These are phyloP conservation scores for Kalmusia sp. DNA, from an alignment of 2,329 filamentous ascomycete genomes.

Conservation along the genomic window DNA sequence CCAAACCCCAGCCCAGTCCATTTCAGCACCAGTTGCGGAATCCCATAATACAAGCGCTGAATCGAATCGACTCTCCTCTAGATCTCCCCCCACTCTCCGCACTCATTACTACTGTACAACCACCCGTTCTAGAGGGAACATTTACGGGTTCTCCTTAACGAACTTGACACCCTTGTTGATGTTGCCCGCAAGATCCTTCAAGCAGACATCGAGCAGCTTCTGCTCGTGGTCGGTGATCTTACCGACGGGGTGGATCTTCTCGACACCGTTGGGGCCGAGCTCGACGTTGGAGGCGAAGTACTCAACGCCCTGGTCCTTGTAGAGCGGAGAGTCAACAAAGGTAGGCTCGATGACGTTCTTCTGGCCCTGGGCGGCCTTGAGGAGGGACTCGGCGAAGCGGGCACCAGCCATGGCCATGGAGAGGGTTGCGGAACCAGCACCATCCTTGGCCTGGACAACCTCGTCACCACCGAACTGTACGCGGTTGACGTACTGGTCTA, in stretches of 20 bases:
- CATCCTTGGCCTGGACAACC: constrained; percentile 99
- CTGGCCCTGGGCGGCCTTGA: constrained; percentile 91
- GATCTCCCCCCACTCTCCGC: constrained; percentile 7
- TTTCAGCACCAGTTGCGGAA: constrained; percentile 21
- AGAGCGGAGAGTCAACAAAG: constrained; percentile 95
- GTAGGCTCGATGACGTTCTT: constrained; percentile 95
- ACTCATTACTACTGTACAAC: constrained; percentile 40
- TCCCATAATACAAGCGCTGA: constrained; percentile 27
- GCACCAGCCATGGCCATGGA: constrained; percentile 98
- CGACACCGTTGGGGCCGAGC: constrained; percentile 94
- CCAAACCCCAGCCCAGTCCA: constrained; percentile 28
- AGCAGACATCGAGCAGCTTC: constrained; percentile 84
- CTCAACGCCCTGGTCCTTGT: constrained; percentile 97
- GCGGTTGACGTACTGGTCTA: constrained; percentile 82
- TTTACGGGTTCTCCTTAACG: constrained; percentile 63
- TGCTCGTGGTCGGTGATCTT: constrained; percentile 85
- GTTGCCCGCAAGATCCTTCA: constrained; percentile 88
- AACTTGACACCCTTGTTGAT: constrained; percentile 86
- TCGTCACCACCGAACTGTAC: constrained; percentile 99
- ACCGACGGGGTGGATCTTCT: constrained; percentile 90
- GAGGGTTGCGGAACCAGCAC: constrained; percentile 93
- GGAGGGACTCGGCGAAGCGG: constrained; percentile 85
- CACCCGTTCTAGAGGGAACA: constrained; percentile 10
- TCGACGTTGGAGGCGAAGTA: constrained; percentile 97
- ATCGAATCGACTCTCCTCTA: constrained; percentile 12